Evolutionary conservation across 805 yeast species (phyloP), one percentile per base, ranked within the genome.

Genomic region (Lachancea quebecensis): DNA sequence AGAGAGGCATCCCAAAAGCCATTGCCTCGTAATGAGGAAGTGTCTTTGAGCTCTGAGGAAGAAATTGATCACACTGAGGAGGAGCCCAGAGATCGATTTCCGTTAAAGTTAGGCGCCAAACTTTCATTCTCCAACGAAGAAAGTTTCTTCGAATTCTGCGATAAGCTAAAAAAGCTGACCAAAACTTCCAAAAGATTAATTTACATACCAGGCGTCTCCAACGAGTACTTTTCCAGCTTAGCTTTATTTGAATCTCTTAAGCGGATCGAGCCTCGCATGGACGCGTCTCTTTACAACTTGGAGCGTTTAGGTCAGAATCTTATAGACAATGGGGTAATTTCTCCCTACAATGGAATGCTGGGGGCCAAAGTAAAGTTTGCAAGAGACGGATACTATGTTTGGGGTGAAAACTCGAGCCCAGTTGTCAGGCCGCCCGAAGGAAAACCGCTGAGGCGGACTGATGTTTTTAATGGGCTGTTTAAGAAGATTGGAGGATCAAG

Each of bases 251-350:
- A 50, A 4, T 60, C 60, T 49, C 47, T 67, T 10, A 60, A 46
- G 38, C 36, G 39, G 10, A 34, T 44, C 28, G 51, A 54, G 25
- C 38, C 50, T 2, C 52, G 51, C 17, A 49, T 65, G 30, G 67
- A 64, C 39, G 51, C 48, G 0, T 59, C 70, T 0, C 49, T 57
- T 3, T 54, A 47, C 12, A 62, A 64, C 31, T 33, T 61, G n/a
- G 67, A 67, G 42, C 55, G 60, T 30, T 48, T 67, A 25, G 70
- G 70, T 1, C 69, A 67, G 44, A 50, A 49, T 18, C 35, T 65
- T 38, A 35, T 65, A 2, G 46, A 45, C 8, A 21, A 54, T 4
- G 57, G 56, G 0, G 34, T 65, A n/a, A 55, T 66, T 8, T 45
- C 47, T 10, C 56, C 55, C 16, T 62, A 61, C 58, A 59, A 58